These are phyloP conservation scores for Corylus heterophylla DNA, from an alignment of 306 rosid species.

Conservation along the genomic window DNA sequence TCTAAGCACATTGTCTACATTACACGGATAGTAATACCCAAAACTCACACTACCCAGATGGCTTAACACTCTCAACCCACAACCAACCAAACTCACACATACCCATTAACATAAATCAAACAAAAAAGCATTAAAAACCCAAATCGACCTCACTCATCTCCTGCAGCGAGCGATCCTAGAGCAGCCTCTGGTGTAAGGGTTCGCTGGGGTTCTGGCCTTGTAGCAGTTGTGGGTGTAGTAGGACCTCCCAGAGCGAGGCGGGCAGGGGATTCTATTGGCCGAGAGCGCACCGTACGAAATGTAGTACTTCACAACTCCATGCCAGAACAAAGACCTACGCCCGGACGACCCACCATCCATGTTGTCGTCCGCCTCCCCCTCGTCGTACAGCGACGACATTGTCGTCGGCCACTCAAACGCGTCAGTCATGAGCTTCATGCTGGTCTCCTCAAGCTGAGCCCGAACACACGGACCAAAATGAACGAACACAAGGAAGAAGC, in stretches of 20 bases:
- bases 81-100: neutral
- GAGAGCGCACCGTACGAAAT: slow-evolving; percentile 92
- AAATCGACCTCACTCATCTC: slow-evolving; percentile 32
- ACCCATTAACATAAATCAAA: neutral
- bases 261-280: slow-evolving; percentile 87
- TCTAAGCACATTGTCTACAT: neutral
- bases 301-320: slow-evolving; percentile 50
- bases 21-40: neutral
- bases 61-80: neutral
- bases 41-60: neutral
- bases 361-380: slow-evolving; percentile 26
- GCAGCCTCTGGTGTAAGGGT: slow-evolving; percentile 78
- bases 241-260: slow-evolving; percentile 94
- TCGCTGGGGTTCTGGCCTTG: slow-evolving; percentile 77
- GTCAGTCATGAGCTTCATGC: slow-evolving; percentile 57
- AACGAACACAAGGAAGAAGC: slow-evolving; percentile 24
- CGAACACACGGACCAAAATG: neutral
- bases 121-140: neutral
- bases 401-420: slow-evolving; percentile 67
- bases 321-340: slow-evolving; percentile 85
- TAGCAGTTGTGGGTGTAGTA: slow-evolving; percentile 83
- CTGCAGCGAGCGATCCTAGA: slow-evolving; percentile 77
- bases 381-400: slow-evolving; percentile 40
- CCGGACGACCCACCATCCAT: slow-evolving; percentile 30
- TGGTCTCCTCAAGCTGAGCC: slow-evolving; percentile 56